Evolutionary conservation across 495 filamentous ascomycete genomes (phyloP).

Genomic region (Tuber umbilicatum): DNA sequence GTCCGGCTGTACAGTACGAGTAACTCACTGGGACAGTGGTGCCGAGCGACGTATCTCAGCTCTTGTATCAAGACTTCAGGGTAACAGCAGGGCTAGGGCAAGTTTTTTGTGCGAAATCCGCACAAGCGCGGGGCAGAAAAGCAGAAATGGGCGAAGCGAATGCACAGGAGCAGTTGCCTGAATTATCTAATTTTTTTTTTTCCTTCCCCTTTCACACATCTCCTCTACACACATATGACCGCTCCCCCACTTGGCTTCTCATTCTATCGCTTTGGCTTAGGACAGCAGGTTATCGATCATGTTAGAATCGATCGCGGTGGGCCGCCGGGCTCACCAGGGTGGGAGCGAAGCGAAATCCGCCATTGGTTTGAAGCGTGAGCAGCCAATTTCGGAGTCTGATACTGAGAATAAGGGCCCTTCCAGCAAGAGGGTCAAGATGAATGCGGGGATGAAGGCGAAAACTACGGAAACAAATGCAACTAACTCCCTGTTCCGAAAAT

Average conservation of each 20-base stretch:
- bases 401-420: slow-evolving; percentile 1
- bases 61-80: background rate
- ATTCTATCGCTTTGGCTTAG: background rate
- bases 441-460: slow-evolving; percentile 6
- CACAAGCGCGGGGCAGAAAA: background rate
- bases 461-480: slow-evolving; percentile 7
- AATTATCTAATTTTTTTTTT: background rate
- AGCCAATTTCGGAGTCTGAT: slow-evolving; percentile 12
- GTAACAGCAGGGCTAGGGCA: background rate
- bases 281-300: background rate
- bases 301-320: background rate
- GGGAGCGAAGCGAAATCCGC: background rate
- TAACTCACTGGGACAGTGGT: no score
- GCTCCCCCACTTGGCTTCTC: background rate
- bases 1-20: no score
- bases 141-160: background rate
- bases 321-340: slow-evolving; percentile 7
- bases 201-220: background rate
- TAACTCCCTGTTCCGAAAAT: slow-evolving; percentile 32
- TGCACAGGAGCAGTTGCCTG: background rate
- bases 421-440: slow-evolving; percentile 7
- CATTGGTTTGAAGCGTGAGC: slow-evolving; percentile 15
- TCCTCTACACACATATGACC: background rate
- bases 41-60: background rate
- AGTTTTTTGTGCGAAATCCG: background rate